phyloP scores from a whole-genome alignment of 1,284 basidiomycete species.

The Anthracocystis panici-leucophaei region DNA sequence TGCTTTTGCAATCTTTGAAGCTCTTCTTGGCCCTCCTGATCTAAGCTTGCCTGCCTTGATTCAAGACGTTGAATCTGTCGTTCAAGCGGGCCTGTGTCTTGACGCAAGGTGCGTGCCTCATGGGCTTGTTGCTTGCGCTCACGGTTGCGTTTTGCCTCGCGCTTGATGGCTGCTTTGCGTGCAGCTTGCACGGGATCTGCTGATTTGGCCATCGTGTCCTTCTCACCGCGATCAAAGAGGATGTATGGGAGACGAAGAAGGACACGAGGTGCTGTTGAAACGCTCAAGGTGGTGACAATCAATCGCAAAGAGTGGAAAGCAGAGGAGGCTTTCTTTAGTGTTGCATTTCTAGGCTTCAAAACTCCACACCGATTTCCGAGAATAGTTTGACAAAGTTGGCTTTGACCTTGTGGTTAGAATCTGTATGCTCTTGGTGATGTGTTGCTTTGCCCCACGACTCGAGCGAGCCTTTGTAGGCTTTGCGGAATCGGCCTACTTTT shows the following conservation, averaged over 20 bases:
- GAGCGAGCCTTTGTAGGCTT: conserved; percentile 36
- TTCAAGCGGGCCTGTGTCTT: conserved; percentile 44
- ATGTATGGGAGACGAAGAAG: too few species aligned
- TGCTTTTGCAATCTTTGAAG: conserved; percentile 49
- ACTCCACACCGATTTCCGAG: conserved; percentile 48
- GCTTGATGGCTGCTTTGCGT: conserved; percentile 64
- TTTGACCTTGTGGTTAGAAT: conserved; percentile 28
- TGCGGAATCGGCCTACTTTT: conserved; percentile 23
- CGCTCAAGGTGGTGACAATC: conserved; percentile 5
- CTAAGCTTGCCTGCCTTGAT: conserved; percentile 26
- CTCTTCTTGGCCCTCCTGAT: conserved; percentile 37
- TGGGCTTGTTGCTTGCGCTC: conserved; percentile 59
- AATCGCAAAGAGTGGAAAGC: conserved; percentile 5
- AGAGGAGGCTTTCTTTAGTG: conserved; percentile 3
- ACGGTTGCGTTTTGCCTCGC: conserved; percentile 64
- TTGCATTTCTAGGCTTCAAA: conserved; percentile 3
- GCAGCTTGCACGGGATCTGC: conserved; percentile 69
- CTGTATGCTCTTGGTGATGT: conserved; percentile 42
- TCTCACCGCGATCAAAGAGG: too few species aligned
- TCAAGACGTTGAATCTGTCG: conserved; percentile 53
- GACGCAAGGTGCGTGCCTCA: conserved; percentile 48
- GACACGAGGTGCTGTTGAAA: not conserved
- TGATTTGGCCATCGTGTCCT: conserved; percentile 41
- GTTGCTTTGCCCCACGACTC: conserved; percentile 34
- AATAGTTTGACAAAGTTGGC: conserved; percentile 31